Percentiles rank a stretch among this genome's conserved stretches.
These are phyloP conservation scores for Sclerotinia subarctica DNA, from an alignment of 2,329 filamentous ascomycete genomes.

Conservation along the genomic window DNA sequence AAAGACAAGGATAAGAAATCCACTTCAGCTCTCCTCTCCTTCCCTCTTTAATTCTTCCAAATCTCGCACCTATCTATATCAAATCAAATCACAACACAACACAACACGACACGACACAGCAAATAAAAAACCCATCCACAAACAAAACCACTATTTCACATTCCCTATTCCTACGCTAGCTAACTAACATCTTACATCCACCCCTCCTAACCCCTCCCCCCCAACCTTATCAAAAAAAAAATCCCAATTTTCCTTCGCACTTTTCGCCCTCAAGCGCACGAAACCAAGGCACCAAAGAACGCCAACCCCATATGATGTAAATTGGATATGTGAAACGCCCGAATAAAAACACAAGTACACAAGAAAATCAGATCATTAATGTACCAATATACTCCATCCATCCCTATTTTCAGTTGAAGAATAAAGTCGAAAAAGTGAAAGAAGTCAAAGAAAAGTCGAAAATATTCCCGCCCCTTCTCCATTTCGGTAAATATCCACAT, in stretches of 20 bases:
- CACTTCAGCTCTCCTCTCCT: too few species aligned
- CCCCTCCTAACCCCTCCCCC: too few species aligned
- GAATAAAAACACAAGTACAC: not conserved
- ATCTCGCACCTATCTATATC: too few species aligned
- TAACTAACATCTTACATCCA: too few species aligned
- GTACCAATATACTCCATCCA: not conserved
- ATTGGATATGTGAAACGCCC: conserved; percentile 2
- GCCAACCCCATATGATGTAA: not conserved
- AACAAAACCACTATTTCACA: too few species aligned
- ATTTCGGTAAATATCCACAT: not conserved
- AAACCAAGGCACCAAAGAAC: not conserved
- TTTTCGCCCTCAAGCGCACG: too few species aligned
- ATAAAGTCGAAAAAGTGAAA: not conserved
- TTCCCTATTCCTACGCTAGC: too few species aligned
- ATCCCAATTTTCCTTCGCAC: not conserved
- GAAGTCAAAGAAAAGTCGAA: not conserved
- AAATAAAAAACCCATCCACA: too few species aligned
- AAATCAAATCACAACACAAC: too few species aligned
- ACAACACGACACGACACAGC: too few species aligned
- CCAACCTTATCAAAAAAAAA: not conserved
- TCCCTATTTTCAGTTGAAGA: not conserved
- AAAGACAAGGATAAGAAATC: too few species aligned
- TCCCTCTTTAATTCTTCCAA: too few species aligned
- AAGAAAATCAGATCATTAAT: conserved; percentile 6
- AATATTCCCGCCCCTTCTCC: not conserved